Evolutionary conservation across 768 basidiomycete species (phyloP).

Genomic region (Trametes cubensis): DNA sequence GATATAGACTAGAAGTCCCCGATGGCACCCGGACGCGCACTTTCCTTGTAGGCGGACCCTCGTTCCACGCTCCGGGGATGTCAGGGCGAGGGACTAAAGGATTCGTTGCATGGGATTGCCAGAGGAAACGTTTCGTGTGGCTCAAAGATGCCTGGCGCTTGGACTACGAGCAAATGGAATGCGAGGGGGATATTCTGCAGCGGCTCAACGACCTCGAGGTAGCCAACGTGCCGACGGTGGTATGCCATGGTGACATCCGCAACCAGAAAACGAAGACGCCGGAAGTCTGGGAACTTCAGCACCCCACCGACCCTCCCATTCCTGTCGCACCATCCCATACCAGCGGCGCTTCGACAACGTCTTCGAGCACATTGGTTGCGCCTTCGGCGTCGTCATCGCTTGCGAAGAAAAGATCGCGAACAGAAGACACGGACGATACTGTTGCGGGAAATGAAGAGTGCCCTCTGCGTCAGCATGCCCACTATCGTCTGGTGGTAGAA

Average conservation of each 20-base stretch:
- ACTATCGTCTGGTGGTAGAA: slow-evolving; percentile 18
- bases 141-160: slow-evolving; percentile 16
- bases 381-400: background rate
- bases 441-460: background rate
- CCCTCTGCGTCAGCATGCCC: background rate
- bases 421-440: background rate
- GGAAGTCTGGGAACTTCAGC: background rate
- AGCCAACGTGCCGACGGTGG: background rate
- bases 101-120: slow-evolving; percentile 15
- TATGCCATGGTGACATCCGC: slow-evolving; percentile 4
- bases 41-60: too few relatives aligned
- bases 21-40: too few relatives aligned
- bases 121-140: background rate
- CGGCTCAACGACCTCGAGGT: background rate
- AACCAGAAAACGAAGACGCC: background rate
- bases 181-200: background rate
- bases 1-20: too few relatives aligned
- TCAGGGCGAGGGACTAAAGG: slow-evolving; percentile 13
- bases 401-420: background rate
- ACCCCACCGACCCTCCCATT: background rate
- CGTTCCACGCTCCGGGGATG: background rate
- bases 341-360: background rate
- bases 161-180: background rate
- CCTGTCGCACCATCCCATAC: background rate
- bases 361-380: background rate